Base-by-base conservation (phyloP, 768 basidiomycete genomes). In the Agrocybe pediades region DNA sequence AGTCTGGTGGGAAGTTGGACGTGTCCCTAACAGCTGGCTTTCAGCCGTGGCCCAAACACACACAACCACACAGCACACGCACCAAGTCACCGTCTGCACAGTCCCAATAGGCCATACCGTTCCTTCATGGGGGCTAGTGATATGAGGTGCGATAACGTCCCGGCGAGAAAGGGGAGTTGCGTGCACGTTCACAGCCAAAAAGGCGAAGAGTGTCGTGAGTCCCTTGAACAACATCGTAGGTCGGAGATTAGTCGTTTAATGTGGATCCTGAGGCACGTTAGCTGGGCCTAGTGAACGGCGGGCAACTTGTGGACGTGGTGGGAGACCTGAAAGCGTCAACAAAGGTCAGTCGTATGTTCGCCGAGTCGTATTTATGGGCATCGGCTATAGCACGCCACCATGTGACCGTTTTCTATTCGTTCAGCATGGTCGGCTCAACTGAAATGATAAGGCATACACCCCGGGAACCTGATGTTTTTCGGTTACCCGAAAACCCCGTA, bases 61-160 rank as follows among this genome's bases (percentile, higher is more conserved):
- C 17, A 20, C 19, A 21, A 29, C 21, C 44, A 25, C 47, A 30
- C 25, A 51, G 20, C n/a, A 27, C 19, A 67, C 77, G 49, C 54
- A 83, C 85, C 85, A 87, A 6, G 76, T 77, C 45, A 85, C 83
- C 16, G 67, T 75, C 56, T 77, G 74, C 2, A 57, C 68, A 7
- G 71, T 54, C 1, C 84, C 84, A 17, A 75, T 68, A 9, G 62
- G 65, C 85, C 85, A 87, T 16, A 81, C 71, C 1, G 79, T 75
- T 16, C 61, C 62, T 11, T 68, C 64, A 23, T 71, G 70, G 1
- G 85, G 85, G 41, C 65, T 72, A 16, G 71, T 76, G 65, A 86
- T 81, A 48, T 66, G 72, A 0, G 84, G 84, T 9, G 61, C 72
- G 59, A 77, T 78, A 8, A 85, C 81, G 44, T 77, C 75, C 33